Evolutionary conservation across 441 rosid species (phyloP).

Genomic region (Biscutella laevigata): DNA sequence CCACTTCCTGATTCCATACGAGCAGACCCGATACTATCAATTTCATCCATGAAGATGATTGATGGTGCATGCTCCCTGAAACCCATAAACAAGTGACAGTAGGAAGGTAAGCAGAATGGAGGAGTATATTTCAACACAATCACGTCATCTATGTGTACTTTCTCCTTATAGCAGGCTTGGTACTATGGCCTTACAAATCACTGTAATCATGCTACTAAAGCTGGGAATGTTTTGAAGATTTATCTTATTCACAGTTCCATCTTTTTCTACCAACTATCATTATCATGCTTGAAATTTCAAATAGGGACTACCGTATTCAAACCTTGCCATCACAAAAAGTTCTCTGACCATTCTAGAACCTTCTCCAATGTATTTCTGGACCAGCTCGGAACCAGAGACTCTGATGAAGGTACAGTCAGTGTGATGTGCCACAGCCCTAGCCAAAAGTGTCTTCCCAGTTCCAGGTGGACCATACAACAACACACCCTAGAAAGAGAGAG

Average conservation of each 20-base stretch:
- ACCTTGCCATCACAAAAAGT: constrained; percentile 98
- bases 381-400: constrained; percentile 95
- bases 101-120: neutral
- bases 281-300: neutral
- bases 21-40: constrained; percentile 90
- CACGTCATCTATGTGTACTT: neutral
- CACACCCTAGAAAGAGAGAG: constrained; percentile 54
- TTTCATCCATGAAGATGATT: constrained; percentile 91
- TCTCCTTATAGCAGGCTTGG: neutral
- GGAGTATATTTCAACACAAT: neutral
- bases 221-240: no score
- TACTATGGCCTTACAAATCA: no score
- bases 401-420: constrained; percentile 95
- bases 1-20: constrained; percentile 98
- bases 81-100: neutral
- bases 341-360: constrained; percentile 98
- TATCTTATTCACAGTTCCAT: neutral
- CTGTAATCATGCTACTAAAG: no score
- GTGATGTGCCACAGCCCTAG: constrained; percentile 96
- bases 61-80: constrained; percentile 93
- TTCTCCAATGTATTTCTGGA: constrained; percentile 94
- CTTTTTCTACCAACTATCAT: neutral
- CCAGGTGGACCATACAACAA: constrained; percentile 98
- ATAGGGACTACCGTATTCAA: constrained; percentile 16
- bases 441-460: constrained; percentile 89